Percentiles rank a stretch among this genome's conserved stretches.
phyloP scores from a whole-genome alignment of 768 basidiomycete genomes.

The Tylopilus vinaceipallidus region DNA sequence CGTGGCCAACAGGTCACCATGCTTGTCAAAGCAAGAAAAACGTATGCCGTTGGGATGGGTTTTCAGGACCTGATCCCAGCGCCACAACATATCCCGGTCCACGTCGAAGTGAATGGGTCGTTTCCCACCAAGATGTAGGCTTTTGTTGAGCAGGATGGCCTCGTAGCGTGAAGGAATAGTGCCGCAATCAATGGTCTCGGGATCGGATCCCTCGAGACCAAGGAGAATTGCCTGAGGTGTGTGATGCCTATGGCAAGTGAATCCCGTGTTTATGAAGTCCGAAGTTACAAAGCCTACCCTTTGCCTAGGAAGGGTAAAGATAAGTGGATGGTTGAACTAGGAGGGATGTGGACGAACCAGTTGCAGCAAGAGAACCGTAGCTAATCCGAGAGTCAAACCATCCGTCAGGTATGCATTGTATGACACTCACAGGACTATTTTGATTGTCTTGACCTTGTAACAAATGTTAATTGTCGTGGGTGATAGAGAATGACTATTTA shows the following conservation, averaged over 20 bases:
- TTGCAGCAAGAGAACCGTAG: constrained; percentile 92
- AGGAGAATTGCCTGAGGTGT: constrained; percentile 85
- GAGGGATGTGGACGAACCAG: constrained; percentile 47
- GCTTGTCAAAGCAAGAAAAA: constrained; percentile 76
- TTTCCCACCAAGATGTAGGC: constrained; percentile 66
- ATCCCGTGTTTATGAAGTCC: background rate
- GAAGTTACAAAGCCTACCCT: constrained; percentile 49
- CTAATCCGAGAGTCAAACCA: constrained; percentile 35
- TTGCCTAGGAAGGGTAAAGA: constrained; percentile 48
- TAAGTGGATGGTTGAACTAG: constrained; percentile 4
- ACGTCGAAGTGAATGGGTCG: constrained; percentile 83
- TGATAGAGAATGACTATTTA: constrained; percentile 2
- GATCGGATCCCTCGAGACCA: constrained; percentile 85
- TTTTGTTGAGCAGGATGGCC: constrained; percentile 62
- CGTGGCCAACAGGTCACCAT: constrained; percentile 87
- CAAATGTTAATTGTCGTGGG: background rate
- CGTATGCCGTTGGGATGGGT: constrained; percentile 94
- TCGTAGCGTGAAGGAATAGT: constrained; percentile 77
- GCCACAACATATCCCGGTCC: constrained; percentile 91
- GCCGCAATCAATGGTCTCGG: constrained; percentile 89
- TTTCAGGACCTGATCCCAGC: constrained; percentile 84
- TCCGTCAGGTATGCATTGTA: background rate
- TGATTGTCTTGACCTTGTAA: constrained; percentile 68
- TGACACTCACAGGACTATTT: constrained; percentile 71
- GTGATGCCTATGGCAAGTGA: constrained; percentile 56